These are phyloP conservation scores for Exophiala xenobiotica DNA, from an alignment of 2,329 filamentous ascomycete genomes.

Conservation along the genomic window DNA sequence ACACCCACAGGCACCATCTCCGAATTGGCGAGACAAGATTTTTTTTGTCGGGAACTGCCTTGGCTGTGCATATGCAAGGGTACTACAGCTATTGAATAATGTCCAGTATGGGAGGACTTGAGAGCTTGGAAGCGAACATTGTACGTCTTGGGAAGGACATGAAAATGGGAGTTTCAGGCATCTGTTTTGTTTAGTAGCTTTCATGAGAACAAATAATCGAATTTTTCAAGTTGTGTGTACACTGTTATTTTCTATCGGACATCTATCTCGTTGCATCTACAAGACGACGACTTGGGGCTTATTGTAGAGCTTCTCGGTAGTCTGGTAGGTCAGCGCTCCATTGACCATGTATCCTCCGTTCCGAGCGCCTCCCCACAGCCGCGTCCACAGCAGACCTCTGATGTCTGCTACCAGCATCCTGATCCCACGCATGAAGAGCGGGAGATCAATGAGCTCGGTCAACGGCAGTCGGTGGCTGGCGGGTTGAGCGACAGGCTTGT, in stretches of 20 bases:
- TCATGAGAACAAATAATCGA: not conserved
- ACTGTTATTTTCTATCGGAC: too few species aligned
- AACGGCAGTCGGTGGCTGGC: slow-evolving; percentile 33
- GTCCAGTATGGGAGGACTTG: not conserved
- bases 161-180: not conserved
- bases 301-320: slow-evolving; percentile 39
- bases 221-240: not conserved
- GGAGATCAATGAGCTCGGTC: slow-evolving; percentile 39
- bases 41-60: too few species aligned
- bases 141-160: not conserved
- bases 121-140: not conserved
- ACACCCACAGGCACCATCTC: too few species aligned
- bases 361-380: slow-evolving; percentile 56
- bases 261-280: slow-evolving; percentile 13
- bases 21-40: too few species aligned
- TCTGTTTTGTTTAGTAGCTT: not conserved
- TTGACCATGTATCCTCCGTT: slow-evolving; percentile 59
- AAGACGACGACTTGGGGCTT: slow-evolving; percentile 40
- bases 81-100: not conserved
- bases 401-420: slow-evolving; percentile 54
- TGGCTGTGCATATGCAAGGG: too few species aligned
- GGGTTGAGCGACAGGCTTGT: slow-evolving; percentile 30
- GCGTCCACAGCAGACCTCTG: slow-evolving; percentile 59
- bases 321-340: slow-evolving; percentile 54
- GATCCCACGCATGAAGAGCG: slow-evolving; percentile 53